A percentile compares a stretch with the other conserved stretches of the same genome.
These are phyloP conservation scores for Diutina pseudorugosa DNA, from an alignment of 1,139 yeast genomes.

Conservation along the genomic window DNA sequence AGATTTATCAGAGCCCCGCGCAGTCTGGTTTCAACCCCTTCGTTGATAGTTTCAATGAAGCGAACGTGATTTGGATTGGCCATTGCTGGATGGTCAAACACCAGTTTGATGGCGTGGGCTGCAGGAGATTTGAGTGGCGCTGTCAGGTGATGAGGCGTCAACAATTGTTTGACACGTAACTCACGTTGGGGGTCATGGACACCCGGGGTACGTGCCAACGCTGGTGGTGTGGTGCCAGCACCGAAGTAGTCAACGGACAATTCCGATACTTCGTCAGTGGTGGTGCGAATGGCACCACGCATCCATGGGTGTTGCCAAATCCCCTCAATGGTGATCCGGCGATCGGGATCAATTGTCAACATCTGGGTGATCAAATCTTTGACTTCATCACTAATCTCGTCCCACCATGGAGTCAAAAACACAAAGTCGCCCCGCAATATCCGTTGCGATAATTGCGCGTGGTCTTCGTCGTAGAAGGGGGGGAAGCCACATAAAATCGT, in stretches of 20 bases:
- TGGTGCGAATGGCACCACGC: conserved; percentile 5
- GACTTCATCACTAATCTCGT: conserved; percentile 72
- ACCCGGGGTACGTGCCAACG: conserved; percentile 1
- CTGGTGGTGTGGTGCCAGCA: background rate
- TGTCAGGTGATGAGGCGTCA: background rate
- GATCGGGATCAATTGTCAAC: conserved; percentile 69
- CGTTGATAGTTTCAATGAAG: conserved; percentile 14
- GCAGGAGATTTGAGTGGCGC: conserved; percentile 4
- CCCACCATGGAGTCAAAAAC: conserved; percentile 95
- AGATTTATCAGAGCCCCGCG: background rate
- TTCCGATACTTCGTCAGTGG: background rate
- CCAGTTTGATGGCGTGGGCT: conserved; percentile 34
- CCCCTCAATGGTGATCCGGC: conserved; percentile 59
- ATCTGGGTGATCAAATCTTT: conserved; percentile 49
- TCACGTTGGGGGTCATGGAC: background rate
- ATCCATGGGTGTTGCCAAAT: conserved; percentile 48
- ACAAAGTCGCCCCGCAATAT: conserved; percentile 77
- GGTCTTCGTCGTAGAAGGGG: conserved; percentile 86
- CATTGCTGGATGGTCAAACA: conserved; percentile 36
- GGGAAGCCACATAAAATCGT: conserved; percentile 92
- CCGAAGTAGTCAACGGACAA: conserved; percentile 1
- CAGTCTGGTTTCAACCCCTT: background rate
- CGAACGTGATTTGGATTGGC: conserved; percentile 9
- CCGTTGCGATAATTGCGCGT: conserved; percentile 68
- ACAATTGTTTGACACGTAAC: background rate